Conservation (phyloP, 2,329 filamentous ascomycete genomes). For the Ceratocystis cacaofunesta region DNA sequence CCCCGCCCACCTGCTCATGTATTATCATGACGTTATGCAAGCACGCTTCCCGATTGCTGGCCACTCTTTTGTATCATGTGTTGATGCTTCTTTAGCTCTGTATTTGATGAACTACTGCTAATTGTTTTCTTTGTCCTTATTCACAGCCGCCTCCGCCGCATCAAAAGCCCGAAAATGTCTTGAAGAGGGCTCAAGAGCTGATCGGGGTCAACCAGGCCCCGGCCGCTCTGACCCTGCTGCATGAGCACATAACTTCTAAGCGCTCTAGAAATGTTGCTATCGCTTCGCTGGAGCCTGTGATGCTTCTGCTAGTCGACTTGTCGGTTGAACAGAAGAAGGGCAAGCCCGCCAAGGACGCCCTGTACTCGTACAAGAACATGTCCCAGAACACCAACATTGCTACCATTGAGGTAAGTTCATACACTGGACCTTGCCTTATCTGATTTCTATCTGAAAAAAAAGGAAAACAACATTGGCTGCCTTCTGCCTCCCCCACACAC, state of each 20-base stretch:
- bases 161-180: conserved; percentile 97
- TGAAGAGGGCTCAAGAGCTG: conserved; percentile 96
- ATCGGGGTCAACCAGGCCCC: conserved; percentile 91
- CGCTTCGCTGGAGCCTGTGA: conserved; percentile 89
- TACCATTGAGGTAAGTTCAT: conserved; percentile 62
- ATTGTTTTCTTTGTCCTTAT: conserved; percentile 12
- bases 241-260: conserved; percentile 99
- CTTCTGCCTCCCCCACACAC: not conserved
- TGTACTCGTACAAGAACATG: conserved; percentile 99
- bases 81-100: not conserved
- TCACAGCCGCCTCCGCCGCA: conserved; percentile 81
- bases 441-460: not conserved
- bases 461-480: not conserved
- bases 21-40: too few species aligned
- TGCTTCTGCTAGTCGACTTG: conserved; percentile 93
- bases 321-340: conserved; percentile 96
- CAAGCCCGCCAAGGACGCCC: conserved; percentile 93
- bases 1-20: not conserved
- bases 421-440: not conserved
- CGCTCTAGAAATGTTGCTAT: conserved; percentile 95
- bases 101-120: not conserved
- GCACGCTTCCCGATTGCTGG: too few species aligned
- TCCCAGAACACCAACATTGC: conserved; percentile 97
- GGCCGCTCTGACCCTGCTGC: conserved; percentile 83
- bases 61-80: too few species aligned